These are phyloP conservation scores for Edaphochlamys debaryana DNA, from an alignment of 139 green algal genomes.

Conservation along the genomic window DNA sequence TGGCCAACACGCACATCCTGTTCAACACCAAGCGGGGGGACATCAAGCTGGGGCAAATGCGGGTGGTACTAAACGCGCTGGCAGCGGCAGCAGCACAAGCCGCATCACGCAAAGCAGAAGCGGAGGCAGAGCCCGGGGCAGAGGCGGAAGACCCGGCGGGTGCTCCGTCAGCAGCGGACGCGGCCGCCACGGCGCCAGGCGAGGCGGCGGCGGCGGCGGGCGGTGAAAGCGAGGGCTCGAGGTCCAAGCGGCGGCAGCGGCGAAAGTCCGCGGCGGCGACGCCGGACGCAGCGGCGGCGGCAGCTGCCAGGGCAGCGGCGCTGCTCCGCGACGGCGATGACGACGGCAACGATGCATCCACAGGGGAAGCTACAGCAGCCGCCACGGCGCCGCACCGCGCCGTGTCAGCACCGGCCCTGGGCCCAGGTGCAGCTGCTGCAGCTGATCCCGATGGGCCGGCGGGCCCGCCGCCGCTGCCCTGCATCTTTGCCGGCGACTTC, in stretches of 20 bases:
- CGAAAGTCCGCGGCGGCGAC: too few relatives aligned
- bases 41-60: constrained; percentile 74
- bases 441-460: too few relatives aligned
- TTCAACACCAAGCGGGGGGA: constrained; percentile 94
- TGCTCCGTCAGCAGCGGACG: neutral
- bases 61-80: constrained; percentile 36
- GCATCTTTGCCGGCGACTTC: constrained; percentile 54
- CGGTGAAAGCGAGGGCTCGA: neutral
- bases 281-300: too few relatives aligned
- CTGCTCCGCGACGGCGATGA: neutral
- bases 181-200: neutral
- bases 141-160: neutral
- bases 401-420: too few relatives aligned
- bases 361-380: neutral
- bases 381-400: too few relatives aligned
- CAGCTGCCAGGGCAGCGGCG: too few relatives aligned
- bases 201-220: neutral
- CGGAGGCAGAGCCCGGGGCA: neutral
- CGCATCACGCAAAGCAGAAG: neutral
- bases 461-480: neutral
- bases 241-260: neutral
- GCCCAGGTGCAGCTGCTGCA: too few relatives aligned
- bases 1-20: constrained; percentile 91
- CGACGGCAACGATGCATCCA: neutral
- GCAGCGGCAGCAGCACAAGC: neutral